Evolutionary conservation across 805 yeast genomes (phyloP), one percentile per base, ranked within the genome.

Genomic region (Yarrowia porcina): DNA sequence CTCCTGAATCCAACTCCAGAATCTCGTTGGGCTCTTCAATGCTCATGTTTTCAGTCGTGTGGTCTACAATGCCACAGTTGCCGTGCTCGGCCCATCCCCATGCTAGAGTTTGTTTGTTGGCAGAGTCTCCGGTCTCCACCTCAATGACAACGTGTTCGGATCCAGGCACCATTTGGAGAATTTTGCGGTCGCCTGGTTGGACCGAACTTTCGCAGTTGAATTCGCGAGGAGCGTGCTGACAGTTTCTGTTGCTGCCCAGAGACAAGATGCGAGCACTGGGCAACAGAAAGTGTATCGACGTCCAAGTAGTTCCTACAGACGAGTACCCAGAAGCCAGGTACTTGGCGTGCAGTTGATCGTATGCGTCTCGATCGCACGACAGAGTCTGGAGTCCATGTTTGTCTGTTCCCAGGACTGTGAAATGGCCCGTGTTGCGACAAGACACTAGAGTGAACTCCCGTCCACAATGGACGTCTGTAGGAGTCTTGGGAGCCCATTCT

Each of bases 51-150:
- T 57, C 61, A 7, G 52, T 30, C 30, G 39, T 42, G 15, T 59
- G 41, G 25, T 69, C 66, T 1, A 56, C 45, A 1, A 67, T 66
- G 1, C 97, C 96, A 74, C 98, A 93, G 71, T 93, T 93, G 0
- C 99, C 99, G 73, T 93, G 99, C 70, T 94, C 98, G 13, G 97
- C 97, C 99, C 99, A 93, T 0, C 99, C 99, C 98, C 98, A 94
- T 1, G 92, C 81, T 25, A 82, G 47, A 12, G 68, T 68, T 25
- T 52, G 59, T 36, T 25, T 35, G 23, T 17, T 18, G 44, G 44
- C n/a, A 15, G n/a, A n/a, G n/a, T n/a, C n/a, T n/a, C 33, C 10
- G 8, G 44, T 12, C 44, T 35, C 59, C 33, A 36, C 59, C 36
- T 36, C 59, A 6, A 52, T 42, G 17, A 91, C 68, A 0, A 94